Conservation (phyloP, 2,329 filamentous ascomycete genomes). For the Berkeleyomyces basicola region DNA sequence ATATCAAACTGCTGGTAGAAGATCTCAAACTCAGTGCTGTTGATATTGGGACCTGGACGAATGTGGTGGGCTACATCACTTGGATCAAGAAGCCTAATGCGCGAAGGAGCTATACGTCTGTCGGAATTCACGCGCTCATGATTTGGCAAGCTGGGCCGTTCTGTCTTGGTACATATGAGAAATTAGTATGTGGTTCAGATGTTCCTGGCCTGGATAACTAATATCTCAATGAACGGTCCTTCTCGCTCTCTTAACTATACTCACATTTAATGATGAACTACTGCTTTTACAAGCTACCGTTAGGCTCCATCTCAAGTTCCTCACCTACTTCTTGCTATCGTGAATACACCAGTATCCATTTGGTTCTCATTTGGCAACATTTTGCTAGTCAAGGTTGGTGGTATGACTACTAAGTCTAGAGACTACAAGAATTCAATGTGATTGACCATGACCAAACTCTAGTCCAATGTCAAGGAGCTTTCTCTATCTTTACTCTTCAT, state of each 20-base stretch:
- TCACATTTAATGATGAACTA: neutral
- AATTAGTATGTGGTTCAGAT: slow-evolving; percentile 9
- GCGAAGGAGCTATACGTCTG: slow-evolving; percentile 7
- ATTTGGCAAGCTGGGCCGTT: slow-evolving; percentile 64
- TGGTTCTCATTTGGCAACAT: too few relatives aligned
- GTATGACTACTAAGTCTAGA: too few relatives aligned
- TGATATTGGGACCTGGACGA: slow-evolving; percentile 69
- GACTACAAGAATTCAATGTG: too few relatives aligned
- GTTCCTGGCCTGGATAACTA: neutral
- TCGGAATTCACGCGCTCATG: slow-evolving; percentile 54
- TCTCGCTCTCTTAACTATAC: neutral
- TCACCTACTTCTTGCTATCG: too few relatives aligned
- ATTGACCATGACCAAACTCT: too few relatives aligned
- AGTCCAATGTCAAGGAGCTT: too few relatives aligned
- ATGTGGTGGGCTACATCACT: slow-evolving; percentile 67
- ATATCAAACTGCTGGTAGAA: slow-evolving; percentile 55
- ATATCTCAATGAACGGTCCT: neutral
- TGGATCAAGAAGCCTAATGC: slow-evolving; percentile 7
- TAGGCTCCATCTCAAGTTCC: too few relatives aligned
- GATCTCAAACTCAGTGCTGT: slow-evolving; percentile 45
- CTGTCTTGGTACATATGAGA: slow-evolving; percentile 55
- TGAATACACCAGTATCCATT: too few relatives aligned
- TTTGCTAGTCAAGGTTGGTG: too few relatives aligned
- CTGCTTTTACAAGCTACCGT: too few relatives aligned
- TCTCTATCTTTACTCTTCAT: too few relatives aligned